These are phyloP conservation scores for Yarrowia phangngaensis DNA, from an alignment of 805 yeast species.

Conservation along the genomic window DNA sequence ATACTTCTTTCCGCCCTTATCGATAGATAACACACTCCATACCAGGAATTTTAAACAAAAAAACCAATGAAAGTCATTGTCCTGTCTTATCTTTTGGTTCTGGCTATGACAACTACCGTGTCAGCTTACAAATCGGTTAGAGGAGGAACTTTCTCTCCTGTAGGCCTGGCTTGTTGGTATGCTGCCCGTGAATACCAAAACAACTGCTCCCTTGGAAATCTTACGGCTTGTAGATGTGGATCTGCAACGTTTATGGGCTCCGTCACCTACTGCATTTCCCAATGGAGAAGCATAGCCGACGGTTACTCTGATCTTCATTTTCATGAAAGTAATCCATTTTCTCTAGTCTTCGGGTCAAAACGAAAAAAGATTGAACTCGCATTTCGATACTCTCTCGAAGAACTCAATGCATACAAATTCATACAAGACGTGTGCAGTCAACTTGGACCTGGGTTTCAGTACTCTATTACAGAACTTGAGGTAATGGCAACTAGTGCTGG, in stretches of 20 bases:
- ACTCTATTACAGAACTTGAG: conserved; percentile 6
- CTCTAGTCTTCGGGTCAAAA: conserved; percentile 4
- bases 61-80: too few relatives aligned
- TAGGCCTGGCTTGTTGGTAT: conserved; percentile 23
- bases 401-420: conserved; percentile 15
- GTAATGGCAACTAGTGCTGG: conserved; percentile 4
- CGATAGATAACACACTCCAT: too few relatives aligned
- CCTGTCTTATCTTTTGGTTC: too few relatives aligned
- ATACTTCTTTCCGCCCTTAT: too few relatives aligned
- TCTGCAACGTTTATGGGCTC: conserved; percentile 18
- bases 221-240: conserved; percentile 13
- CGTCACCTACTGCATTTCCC: conserved; percentile 11
- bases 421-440: conserved; percentile 18
- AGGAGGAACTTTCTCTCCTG: conserved; percentile 11
- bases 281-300: conserved; percentile 14
- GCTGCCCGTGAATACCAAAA: conserved; percentile 21
- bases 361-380: conserved; percentile 6
- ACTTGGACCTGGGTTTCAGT: conserved; percentile 4
- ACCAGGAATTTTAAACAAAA: too few relatives aligned
- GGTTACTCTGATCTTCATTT: conserved; percentile 11
- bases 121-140: conserved; percentile 19
- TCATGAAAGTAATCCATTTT: conserved; percentile 16
- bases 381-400: conserved; percentile 7
- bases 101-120: conserved; percentile 1
- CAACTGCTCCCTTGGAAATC: conserved; percentile 12